phyloP scores from a whole-genome alignment of 2,329 filamentous ascomycete species.

The Colletotrichum phormii region DNA sequence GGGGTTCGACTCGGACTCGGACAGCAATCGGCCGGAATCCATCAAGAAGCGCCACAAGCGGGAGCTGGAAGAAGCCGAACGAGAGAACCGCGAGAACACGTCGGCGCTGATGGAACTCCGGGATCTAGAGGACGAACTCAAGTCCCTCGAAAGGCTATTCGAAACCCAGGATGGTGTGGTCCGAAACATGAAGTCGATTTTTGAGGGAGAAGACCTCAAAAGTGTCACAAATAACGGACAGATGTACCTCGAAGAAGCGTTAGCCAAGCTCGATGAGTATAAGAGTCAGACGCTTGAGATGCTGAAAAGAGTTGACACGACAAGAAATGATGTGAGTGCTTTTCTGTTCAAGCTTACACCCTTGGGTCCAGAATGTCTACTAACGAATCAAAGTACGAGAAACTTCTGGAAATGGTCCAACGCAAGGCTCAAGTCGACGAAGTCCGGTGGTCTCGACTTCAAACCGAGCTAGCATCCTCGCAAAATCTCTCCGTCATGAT shows the following conservation, averaged over 20 bases:
- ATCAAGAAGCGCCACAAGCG: slow-evolving; percentile 57
- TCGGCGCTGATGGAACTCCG: slow-evolving; percentile 72
- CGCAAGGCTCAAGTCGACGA: slow-evolving; percentile 76
- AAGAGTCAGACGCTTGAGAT: slow-evolving; percentile 66
- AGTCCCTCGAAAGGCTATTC: slow-evolving; percentile 67
- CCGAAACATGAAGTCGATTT: slow-evolving; percentile 38
- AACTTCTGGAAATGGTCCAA: slow-evolving; percentile 75
- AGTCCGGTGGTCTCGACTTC: slow-evolving; percentile 70
- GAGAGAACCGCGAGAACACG: slow-evolving; percentile 71
- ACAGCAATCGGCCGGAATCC: slow-evolving; percentile 54
- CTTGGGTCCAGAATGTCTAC: rapidly evolving
- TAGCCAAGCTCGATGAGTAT: slow-evolving; percentile 66
- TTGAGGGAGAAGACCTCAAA: slow-evolving; percentile 10
- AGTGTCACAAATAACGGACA: slow-evolving; percentile 2
- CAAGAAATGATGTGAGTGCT: slow-evolving; percentile 61
- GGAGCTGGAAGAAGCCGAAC: slow-evolving; percentile 55
- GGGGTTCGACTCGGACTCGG: slow-evolving; percentile 49
- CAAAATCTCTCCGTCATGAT: slow-evolving; percentile 75
- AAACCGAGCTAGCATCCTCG: slow-evolving; percentile 71
- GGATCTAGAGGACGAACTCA: slow-evolving; percentile 73
- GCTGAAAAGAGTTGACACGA: slow-evolving; percentile 66
- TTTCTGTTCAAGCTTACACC: background rate
- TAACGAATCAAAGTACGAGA: slow-evolving; percentile 58
- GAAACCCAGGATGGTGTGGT: slow-evolving; percentile 66
- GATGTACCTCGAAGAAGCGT: slow-evolving; percentile 63